These are phyloP conservation scores for Moricandia arvensis DNA, from an alignment of 345 rosid genomes.

Conservation along the genomic window DNA sequence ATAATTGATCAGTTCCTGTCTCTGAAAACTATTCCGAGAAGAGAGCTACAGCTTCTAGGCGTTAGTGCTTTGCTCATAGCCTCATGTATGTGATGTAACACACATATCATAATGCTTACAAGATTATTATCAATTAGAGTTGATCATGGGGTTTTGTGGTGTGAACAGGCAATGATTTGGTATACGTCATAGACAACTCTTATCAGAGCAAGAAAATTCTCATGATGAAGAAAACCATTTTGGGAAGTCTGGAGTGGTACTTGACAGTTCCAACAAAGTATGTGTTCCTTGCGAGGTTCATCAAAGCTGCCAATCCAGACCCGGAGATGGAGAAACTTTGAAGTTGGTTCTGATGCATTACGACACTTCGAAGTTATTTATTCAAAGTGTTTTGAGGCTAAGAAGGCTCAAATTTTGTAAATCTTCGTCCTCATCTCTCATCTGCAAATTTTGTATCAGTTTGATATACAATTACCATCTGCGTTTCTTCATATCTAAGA, in stretches of 20 bases:
- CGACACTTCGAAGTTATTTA: conserved; percentile 46
- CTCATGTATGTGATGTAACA: conserved; percentile 38
- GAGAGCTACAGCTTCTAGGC: conserved; percentile 88
- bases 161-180: conserved; percentile 63
- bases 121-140: not conserved
- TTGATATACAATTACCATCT: too few species aligned
- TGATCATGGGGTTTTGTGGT: not conserved
- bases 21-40: conserved; percentile 57
- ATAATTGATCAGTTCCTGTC: conserved; percentile 79
- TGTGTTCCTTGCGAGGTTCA: conserved; percentile 80
- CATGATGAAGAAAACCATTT: conserved; percentile 84
- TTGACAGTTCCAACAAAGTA: conserved; percentile 87
- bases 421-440: too few species aligned
- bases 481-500: too few species aligned
- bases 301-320: conserved; percentile 74
- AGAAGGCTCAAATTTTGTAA: too few species aligned
- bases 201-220: conserved; percentile 61
- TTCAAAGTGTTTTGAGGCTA: too few species aligned
- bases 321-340: conserved; percentile 66
- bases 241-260: conserved; percentile 79
- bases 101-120: not conserved
- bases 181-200: conserved; percentile 72
- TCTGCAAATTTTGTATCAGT: too few species aligned
- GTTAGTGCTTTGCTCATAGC: conserved; percentile 73
- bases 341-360: conserved; percentile 37